Conservation (phyloP, 2,329 filamentous ascomycete species). For the Hypoxylon sp. region DNA sequence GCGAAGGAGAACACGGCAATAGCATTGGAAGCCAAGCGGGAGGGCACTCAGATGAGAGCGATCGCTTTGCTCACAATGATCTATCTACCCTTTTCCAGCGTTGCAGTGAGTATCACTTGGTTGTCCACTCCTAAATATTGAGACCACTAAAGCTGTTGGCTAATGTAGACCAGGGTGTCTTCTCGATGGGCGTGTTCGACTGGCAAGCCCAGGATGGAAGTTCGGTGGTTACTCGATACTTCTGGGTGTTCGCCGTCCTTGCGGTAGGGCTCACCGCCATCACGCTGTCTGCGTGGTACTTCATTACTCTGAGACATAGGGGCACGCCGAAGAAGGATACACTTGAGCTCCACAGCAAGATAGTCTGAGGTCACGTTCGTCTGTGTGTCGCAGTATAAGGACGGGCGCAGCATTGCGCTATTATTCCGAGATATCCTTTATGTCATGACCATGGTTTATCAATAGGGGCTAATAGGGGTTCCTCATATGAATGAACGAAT, state of each 20-base stretch:
- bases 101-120: constrained; percentile 36
- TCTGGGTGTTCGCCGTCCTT: constrained; percentile 39
- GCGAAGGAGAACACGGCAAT: constrained; percentile 37
- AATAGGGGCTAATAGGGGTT: no score
- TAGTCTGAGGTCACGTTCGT: constrained; percentile 1
- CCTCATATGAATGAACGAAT: no score
- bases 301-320: constrained; percentile 13
- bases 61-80: constrained; percentile 45
- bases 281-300: constrained; percentile 31
- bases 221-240: constrained; percentile 37
- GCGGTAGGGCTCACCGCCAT: constrained; percentile 35
- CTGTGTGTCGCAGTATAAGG: background rate
- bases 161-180: constrained; percentile 34
- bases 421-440: no score
- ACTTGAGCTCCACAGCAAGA: constrained; percentile 3
- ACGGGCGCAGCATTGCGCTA: no score
- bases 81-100: constrained; percentile 41
- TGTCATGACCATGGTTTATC: background rate
- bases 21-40: constrained; percentile 37
- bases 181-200: constrained; percentile 43
- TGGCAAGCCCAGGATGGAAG: constrained; percentile 35
- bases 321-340: background rate
- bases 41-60: constrained; percentile 43
- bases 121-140: background rate
- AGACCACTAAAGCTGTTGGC: background rate